phyloP scores from a whole-genome alignment of 148 eudicot genomes.

The Chenopodium album region DNA sequence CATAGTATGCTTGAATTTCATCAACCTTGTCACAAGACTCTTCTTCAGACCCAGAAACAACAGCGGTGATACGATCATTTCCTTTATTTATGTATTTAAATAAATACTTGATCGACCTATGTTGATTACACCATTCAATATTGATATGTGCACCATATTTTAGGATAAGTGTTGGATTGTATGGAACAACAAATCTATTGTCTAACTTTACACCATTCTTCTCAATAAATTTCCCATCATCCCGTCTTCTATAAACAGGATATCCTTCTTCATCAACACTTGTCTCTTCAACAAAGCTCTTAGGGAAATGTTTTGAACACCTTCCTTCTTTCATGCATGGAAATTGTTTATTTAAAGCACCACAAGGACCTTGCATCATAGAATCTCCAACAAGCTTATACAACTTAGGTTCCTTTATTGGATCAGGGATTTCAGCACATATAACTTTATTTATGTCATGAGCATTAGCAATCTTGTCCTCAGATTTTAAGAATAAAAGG shows the following conservation, averaged over 20 bases:
- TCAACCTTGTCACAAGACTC: background rate
- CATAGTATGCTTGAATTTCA: background rate
- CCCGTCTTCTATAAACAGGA: background rate
- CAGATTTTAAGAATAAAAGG: too few relatives aligned
- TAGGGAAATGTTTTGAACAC: background rate
- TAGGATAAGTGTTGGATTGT: too few relatives aligned
- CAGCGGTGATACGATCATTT: background rate
- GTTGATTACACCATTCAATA: slow-evolving; percentile 24
- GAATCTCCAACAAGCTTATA: background rate
- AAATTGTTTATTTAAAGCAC: background rate
- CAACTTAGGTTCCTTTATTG: background rate
- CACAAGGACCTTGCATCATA: background rate
- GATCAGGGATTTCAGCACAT: too few relatives aligned
- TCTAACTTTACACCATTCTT: background rate
- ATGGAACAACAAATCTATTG: background rate
- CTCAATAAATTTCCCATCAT: background rate
- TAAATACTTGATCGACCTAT: slow-evolving; percentile 14
- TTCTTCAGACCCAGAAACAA: background rate
- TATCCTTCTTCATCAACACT: background rate
- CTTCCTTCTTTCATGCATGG: background rate
- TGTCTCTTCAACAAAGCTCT: background rate
- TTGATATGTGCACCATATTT: background rate
- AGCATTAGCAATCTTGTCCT: too few relatives aligned
- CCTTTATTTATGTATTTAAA: slow-evolving; percentile 25
- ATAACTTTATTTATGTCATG: too few relatives aligned